Conservation (phyloP, 352 stramenopile genomes). For the Blastocystis sp. region DNA sequence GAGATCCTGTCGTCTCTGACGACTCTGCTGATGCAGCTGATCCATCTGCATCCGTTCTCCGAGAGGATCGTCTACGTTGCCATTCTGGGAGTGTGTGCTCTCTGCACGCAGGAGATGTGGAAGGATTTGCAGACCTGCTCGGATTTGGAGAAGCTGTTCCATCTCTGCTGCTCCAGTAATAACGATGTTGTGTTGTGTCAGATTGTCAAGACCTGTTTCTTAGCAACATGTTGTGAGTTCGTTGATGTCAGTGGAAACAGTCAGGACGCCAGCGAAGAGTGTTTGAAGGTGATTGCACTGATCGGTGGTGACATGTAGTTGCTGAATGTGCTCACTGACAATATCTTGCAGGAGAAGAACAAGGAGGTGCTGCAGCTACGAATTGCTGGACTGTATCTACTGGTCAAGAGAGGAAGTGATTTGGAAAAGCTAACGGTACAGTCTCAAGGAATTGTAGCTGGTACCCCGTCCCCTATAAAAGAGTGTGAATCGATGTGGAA, state of each 20-base stretch:
- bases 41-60: neutral
- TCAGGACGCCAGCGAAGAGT: neutral
- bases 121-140: neutral
- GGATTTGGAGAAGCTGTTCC: neutral
- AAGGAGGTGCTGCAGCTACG: neutral
- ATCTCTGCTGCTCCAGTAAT: neutral
- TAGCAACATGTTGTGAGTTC: neutral
- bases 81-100: neutral
- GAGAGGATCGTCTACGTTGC: neutral
- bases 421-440: neutral
- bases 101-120: neutral
- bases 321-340: neutral
- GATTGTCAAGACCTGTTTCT: neutral
- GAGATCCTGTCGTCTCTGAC: neutral
- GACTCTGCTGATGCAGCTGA: neutral
- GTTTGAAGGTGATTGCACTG: neutral
- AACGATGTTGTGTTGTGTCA: neutral
- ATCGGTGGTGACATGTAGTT: neutral
- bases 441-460: neutral
- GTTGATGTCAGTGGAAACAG: neutral
- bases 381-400: conserved; percentile 6
- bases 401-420: neutral
- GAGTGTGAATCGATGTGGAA: neutral
- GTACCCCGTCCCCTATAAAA: neutral
- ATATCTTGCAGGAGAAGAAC: neutral